Evolutionary conservation across 208 protist species (phyloP).

Genomic region (Sergeia podlipaevii): DNA sequence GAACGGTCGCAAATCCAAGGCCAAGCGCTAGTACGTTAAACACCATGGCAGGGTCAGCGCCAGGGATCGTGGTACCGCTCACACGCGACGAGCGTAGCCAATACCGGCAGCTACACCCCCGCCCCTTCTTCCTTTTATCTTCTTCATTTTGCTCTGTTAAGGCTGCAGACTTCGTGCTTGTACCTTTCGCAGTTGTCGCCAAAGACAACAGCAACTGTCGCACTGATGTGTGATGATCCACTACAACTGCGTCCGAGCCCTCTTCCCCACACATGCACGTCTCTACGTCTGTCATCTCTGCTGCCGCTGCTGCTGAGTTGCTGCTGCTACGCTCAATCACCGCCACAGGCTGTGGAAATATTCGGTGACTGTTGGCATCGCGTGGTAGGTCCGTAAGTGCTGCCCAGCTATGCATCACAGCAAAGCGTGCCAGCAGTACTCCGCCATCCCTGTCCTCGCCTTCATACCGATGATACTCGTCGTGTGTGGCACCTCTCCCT

Average conservation of each 20-base stretch:
- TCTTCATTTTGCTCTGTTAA: no score
- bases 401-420: slow-evolving; percentile 56
- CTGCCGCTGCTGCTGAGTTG: slow-evolving; percentile 7
- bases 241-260: no score
- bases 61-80: slow-evolving; percentile 57
- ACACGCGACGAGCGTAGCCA: slow-evolving; percentile 54
- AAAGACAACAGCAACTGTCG: no score
- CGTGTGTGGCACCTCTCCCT: background rate
- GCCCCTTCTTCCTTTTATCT: no score
- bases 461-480: background rate
- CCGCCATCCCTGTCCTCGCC: slow-evolving; percentile 1
- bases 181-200: no score
- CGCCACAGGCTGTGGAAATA: slow-evolving; percentile 68
- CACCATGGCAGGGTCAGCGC: slow-evolving; percentile 72
- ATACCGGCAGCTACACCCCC: slow-evolving; percentile 19
- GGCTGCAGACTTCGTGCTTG: no score
- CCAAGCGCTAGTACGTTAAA: slow-evolving; percentile 71
- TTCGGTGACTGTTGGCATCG: slow-evolving; percentile 68
- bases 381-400: slow-evolving; percentile 55
- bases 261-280: slow-evolving; percentile 9
- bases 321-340: slow-evolving; percentile 19
- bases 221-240: no score
- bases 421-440: slow-evolving; percentile 52
- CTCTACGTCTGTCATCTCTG: background rate
- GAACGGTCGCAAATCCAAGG: slow-evolving; percentile 30